Evolutionary conservation across 2,329 filamentous ascomycete species (phyloP), one percentile per base, ranked within the genome.

Genomic region (Ophiognomonia clavigignenti-juglandacearum): DNA sequence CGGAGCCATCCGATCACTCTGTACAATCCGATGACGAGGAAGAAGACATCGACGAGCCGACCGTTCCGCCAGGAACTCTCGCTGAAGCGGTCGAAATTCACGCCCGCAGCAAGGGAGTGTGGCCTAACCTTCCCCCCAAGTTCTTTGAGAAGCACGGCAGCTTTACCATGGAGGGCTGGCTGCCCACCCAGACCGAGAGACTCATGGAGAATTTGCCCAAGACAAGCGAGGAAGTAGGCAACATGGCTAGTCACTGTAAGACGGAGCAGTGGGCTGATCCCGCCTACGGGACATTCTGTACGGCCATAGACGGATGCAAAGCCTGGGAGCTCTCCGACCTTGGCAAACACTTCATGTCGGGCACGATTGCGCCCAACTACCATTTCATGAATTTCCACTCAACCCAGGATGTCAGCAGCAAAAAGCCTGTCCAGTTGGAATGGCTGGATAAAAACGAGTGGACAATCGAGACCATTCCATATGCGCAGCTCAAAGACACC

Each of bases 261-360:
- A 46, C 43, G 4, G 55, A 55, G 8, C 50, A 47, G 16, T 62
- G 58, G 58, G 45, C 51, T 6, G 61, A 64, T 48, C 51, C 55
- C 27, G 48, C 53, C 10, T 61, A 55, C 38, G 59, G 55, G 13
- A 51, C 50, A 16, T 69, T 70, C 43, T 52, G 56, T 24, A 52
- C 53, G 20, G 50, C 61, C 29, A 55, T 75, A 32, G 63, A 67
- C 24, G 64, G 64, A 8, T 74, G 72, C 41, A 61, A 66, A 26
- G 62, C 62, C 16, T 72, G 75, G 66, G 77, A 81, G 54, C 58
- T 69, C 42, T 70, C 70, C 4, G 49, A 53, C 7, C 51, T 60
- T 24, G 69, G 67, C 2, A 57, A 52, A 16, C 60, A 59, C 11
- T 41, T 67, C 11, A 57, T 72, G 42, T 54, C 57, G 19, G 55